These are phyloP conservation scores for Aphanocladium album DNA, from an alignment of 2,329 filamentous ascomycete species.

Conservation along the genomic window DNA sequence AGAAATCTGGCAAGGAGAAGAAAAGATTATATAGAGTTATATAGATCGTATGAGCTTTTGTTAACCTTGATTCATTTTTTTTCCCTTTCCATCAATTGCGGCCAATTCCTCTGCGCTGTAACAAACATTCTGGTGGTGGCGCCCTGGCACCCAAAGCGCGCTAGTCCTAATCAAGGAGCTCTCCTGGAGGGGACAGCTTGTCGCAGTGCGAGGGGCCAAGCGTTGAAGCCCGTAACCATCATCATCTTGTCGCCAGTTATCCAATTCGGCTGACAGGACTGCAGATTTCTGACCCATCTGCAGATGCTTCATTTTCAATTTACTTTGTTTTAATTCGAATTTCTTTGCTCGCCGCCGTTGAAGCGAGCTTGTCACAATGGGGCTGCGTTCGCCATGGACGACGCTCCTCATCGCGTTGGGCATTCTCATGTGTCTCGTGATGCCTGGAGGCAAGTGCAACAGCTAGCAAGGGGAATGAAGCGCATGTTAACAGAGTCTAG, in stretches of 20 bases:
- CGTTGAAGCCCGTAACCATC: neutral
- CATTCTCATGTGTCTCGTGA: slow-evolving; percentile 55
- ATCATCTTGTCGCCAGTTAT: slow-evolving; percentile 2
- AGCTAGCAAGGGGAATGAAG: neutral
- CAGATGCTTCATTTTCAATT: slow-evolving; percentile 5
- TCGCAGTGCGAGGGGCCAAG: slow-evolving; percentile 1
- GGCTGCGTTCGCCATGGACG: slow-evolving; percentile 45
- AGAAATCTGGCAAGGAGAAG: no score
- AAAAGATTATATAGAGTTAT: no score
- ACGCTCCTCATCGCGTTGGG: slow-evolving; percentile 55
- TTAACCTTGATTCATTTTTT: no score
- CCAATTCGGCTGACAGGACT: slow-evolving; percentile 3
- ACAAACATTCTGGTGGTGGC: neutral
- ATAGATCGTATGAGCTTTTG: no score
- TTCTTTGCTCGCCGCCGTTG: neutral
- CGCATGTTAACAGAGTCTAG: slow-evolving; percentile 39
- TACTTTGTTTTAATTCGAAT: neutral
- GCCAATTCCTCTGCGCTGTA: no score
- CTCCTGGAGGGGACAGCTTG: slow-evolving; percentile 12
- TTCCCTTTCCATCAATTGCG: neutral
- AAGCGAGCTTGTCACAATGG: slow-evolving; percentile 9
- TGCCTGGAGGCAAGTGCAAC: slow-evolving; percentile 51
- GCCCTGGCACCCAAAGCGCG: neutral
- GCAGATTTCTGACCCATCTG: neutral
- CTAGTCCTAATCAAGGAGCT: slow-evolving; percentile 10